Evolutionary conservation across 257 asterid species (phyloP).

Genomic region (Solanum arcanum): DNA sequence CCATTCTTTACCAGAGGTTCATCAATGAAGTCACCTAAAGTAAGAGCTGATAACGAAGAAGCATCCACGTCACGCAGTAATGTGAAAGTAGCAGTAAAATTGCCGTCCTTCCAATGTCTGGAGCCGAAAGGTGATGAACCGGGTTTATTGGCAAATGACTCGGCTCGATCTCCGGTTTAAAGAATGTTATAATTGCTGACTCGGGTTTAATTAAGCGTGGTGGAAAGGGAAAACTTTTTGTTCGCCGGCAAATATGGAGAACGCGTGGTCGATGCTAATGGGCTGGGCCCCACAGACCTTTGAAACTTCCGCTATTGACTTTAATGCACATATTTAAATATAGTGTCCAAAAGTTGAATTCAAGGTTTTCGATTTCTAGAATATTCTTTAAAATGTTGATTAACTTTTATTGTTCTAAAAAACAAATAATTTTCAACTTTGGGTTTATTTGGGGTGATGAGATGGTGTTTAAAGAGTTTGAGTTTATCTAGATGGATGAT

Average conservation of each 20-base stretch:
- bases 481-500: not conserved
- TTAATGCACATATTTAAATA: not conserved
- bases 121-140: slow-evolving; percentile 58
- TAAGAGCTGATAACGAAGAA: slow-evolving; percentile 29
- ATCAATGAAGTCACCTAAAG: slow-evolving; percentile 47
- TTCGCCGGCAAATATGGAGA: not conserved
- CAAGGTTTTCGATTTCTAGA: not conserved
- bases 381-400: not conserved
- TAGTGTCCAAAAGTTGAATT: not conserved
- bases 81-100: slow-evolving; percentile 16
- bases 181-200: not conserved
- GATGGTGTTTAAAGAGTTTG: not conserved
- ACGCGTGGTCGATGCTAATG: not conserved
- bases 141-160: slow-evolving; percentile 15
- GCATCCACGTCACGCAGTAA: slow-evolving; percentile 18
- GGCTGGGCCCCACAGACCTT: not conserved
- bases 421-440: not conserved
- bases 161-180: slow-evolving; percentile 34
- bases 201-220: not conserved
- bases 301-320: not conserved
- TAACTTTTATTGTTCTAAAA: not conserved
- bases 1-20: slow-evolving; percentile 37
- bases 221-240: not conserved
- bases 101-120: slow-evolving; percentile 61
- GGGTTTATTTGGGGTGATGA: not conserved